These are phyloP conservation scores for Salix brachista DNA, from an alignment of 345 rosid genomes.

Conservation along the genomic window DNA sequence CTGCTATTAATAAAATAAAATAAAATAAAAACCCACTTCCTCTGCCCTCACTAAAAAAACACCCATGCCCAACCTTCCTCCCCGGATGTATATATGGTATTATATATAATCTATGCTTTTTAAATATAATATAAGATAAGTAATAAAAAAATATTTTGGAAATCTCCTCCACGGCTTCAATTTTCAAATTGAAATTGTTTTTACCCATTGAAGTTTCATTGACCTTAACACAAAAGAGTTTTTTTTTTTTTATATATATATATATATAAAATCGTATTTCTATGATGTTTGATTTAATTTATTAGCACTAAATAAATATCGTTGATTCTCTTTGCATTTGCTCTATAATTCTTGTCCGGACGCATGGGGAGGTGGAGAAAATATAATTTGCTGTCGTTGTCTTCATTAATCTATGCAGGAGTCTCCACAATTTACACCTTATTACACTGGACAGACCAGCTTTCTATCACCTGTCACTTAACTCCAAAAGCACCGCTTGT, in stretches of 20 bases:
- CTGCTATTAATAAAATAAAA: neutral
- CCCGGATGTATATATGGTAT: neutral
- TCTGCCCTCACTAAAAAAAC: neutral
- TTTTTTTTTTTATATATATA: too few relatives aligned
- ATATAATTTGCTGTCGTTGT: neutral
- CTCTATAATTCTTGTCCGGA: neutral
- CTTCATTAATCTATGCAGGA: neutral
- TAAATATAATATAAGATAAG: too few relatives aligned
- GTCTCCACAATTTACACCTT: neutral
- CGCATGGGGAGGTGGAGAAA: neutral
- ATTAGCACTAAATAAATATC: too few relatives aligned
- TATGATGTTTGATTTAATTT: too few relatives aligned
- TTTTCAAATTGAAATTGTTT: too few relatives aligned
- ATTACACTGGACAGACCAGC: neutral
- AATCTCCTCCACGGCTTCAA: too few relatives aligned
- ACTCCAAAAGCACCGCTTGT: neutral
- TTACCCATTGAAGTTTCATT: too few relatives aligned
- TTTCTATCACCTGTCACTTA: neutral
- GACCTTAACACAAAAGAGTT: too few relatives aligned
- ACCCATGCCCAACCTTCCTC: neutral
- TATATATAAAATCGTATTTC: too few relatives aligned
- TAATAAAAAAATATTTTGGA: too few relatives aligned
- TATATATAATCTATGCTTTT: neutral
- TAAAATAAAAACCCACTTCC: neutral
- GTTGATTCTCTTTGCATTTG: neutral